Conservation (phyloP, 129 eudicot genomes). For the Chrysanthemum seticuspe region DNA sequence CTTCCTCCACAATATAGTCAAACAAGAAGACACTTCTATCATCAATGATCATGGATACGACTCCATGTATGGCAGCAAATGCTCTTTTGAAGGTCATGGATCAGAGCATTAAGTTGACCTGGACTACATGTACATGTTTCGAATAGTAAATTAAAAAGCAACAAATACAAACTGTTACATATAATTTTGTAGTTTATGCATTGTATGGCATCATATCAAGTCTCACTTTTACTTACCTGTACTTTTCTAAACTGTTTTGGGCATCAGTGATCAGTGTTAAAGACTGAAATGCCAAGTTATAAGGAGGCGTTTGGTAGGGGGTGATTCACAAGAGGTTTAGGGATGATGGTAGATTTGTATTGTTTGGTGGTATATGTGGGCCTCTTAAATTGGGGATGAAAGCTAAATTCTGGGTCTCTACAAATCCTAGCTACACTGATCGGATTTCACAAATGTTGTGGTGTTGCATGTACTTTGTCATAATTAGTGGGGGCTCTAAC, state of each 20-base stretch:
- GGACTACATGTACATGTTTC: slow-evolving; percentile 28
- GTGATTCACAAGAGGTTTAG: too few species aligned
- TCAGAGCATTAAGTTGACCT: background rate
- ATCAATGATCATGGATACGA: background rate
- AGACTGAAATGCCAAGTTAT: background rate
- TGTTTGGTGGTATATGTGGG: too few species aligned
- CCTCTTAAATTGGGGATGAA: too few species aligned
- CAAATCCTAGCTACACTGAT: too few species aligned
- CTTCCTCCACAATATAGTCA: slow-evolving; percentile 49
- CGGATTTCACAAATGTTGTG: too few species aligned
- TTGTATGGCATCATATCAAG: background rate
- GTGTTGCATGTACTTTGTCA: too few species aligned
- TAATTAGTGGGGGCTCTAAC: too few species aligned
- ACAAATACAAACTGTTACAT: slow-evolving; percentile 2
- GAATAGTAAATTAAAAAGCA: background rate
- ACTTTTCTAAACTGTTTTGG: background rate
- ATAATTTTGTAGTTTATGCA: background rate
- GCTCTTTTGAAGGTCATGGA: slow-evolving; percentile 7
- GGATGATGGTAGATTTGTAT: too few species aligned
- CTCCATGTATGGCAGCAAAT: slow-evolving; percentile 12
- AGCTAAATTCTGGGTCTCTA: too few species aligned
- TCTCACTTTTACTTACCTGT: slow-evolving; percentile 11
- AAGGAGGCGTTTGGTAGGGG: too few species aligned
- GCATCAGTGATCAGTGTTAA: background rate
- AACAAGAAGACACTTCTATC: background rate